These are phyloP conservation scores for Fistulina hepatica DNA, from an alignment of 1,284 basidiomycete species.

Conservation along the genomic window DNA sequence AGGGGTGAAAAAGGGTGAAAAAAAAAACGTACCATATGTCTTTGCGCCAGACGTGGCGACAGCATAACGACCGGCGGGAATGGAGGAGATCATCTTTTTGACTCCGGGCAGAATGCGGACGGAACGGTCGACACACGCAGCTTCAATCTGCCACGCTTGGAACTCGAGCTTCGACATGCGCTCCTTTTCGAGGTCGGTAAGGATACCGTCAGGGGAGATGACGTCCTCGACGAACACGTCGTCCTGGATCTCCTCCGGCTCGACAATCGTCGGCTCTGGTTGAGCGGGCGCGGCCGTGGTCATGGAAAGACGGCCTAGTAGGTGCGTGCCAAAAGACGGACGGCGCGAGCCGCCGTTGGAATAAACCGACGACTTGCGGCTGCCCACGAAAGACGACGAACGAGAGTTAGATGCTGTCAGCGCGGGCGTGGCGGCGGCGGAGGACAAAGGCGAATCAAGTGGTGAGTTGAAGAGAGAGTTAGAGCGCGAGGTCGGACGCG, in stretches of 20 bases:
- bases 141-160: conserved; percentile 49
- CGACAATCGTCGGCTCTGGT: background rate
- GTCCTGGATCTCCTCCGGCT: background rate
- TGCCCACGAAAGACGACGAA: conserved; percentile 27
- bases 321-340: conserved; percentile 39
- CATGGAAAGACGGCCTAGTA: conserved; percentile 38
- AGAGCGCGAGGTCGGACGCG: conserved; percentile 10
- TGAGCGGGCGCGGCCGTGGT: conserved; percentile 19
- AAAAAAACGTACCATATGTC: conserved; percentile 42
- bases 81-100: conserved; percentile 51
- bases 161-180: conserved; percentile 28
- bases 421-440: conserved; percentile 10
- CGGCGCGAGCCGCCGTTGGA: conserved; percentile 28
- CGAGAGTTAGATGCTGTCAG: conserved; percentile 23
- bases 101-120: conserved; percentile 71
- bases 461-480: conserved; percentile 20
- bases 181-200: conserved; percentile 26
- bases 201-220: background rate
- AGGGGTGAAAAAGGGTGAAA: background rate
- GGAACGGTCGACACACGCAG: conserved; percentile 50
- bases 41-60: conserved; percentile 71
- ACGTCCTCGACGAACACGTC: conserved; percentile 1
- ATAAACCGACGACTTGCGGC: too few relatives aligned
- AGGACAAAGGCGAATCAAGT: conserved; percentile 3
- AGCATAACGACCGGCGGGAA: conserved; percentile 59